A percentile compares a stretch with the other conserved stretches of the same genome.
phyloP scores from a whole-genome alignment of 306 rosid genomes.

The Vachellia pachyceras region DNA sequence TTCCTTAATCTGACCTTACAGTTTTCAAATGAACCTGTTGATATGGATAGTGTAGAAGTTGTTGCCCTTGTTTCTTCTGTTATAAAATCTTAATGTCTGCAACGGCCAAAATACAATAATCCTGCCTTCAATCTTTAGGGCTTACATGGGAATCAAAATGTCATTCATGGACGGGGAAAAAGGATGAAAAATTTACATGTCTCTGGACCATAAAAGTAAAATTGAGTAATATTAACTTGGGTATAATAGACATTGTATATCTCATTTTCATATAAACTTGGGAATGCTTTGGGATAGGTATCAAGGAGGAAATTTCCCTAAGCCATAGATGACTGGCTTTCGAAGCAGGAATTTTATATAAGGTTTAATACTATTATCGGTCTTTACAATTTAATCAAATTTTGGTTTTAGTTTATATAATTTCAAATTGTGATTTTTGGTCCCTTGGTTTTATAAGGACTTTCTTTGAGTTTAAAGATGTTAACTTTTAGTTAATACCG shows the following conservation, averaged over 20 bases:
- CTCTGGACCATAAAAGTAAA: background rate
- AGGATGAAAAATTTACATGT: background rate
- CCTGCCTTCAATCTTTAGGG: background rate
- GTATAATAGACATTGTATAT: background rate
- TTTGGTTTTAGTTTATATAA: too few relatives aligned
- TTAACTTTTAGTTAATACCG: too few relatives aligned
- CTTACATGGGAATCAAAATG: background rate
- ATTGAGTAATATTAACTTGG: background rate
- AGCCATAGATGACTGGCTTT: background rate
- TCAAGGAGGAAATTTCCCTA: background rate
- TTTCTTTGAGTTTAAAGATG: too few relatives aligned
- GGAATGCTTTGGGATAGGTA: background rate
- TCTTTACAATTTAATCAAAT: too few relatives aligned
- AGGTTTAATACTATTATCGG: too few relatives aligned
- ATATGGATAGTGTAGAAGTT: background rate
- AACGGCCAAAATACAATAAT: too few relatives aligned
- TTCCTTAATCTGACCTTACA: conserved; percentile 27
- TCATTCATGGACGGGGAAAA: background rate
- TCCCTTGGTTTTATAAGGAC: too few relatives aligned
- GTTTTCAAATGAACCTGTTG: conserved; percentile 28
- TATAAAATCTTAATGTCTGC: background rate
- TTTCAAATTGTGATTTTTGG: too few relatives aligned
- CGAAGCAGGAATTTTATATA: background rate
- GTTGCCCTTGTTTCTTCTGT: conserved; percentile 1
- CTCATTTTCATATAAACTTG: background rate